Base-by-base conservation (phyloP, 2,329 filamentous ascomycete species). In the Claviceps maximensis region DNA sequence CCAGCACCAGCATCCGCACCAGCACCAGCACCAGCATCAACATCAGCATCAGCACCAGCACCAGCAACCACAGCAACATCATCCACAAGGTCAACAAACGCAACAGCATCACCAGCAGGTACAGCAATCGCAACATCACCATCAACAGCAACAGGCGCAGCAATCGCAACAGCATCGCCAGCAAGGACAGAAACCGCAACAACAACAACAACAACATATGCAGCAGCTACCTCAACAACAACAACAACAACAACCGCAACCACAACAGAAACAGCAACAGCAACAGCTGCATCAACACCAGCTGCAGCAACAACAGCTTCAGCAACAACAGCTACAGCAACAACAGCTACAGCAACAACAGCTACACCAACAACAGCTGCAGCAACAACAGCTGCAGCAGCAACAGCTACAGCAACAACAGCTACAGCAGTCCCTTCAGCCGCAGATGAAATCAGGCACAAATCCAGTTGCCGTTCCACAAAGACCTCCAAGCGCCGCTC, bases 141-240 rank as follows among this genome's bases (percentile, higher is more conserved):
- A 55, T 9, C 50, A 41, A 4, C 54, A 53, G 1, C 50, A 41
- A 4, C 54, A 53, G 1, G 51, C 42, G 0, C 54, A 27, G 5
- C 53, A 49, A n/a, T 46, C 52, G 2, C 53, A 45, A 4, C 53
- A 50, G 2, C 53, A 50, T 1, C 56, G 54, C 4, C 56, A 65
- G 10, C 64, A 64, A 13, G 62, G 64, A 17, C 63, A 66, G 40
- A 64, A 63, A 17, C 57, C 54, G 9, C 54, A 47, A 2, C 54
- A 29, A 4, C 54, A 19, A 13, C 53, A 55, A 6, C 47, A 13
- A 2, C 50, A 55, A 4, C 62, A 61, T 4, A 62, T 63, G 29
- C 67, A 66, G 12, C 62, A 67, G 4, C 66, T 68, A 17, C 65
- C 65, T 19, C 61, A 62, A 23, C 61, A 62, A 9, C 60, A 56